A percentile compares a stretch with the other conserved stretches of the same genome.
These are phyloP conservation scores for Stachybotrys elegans DNA, from an alignment of 2,329 filamentous ascomycete genomes.

Conservation along the genomic window DNA sequence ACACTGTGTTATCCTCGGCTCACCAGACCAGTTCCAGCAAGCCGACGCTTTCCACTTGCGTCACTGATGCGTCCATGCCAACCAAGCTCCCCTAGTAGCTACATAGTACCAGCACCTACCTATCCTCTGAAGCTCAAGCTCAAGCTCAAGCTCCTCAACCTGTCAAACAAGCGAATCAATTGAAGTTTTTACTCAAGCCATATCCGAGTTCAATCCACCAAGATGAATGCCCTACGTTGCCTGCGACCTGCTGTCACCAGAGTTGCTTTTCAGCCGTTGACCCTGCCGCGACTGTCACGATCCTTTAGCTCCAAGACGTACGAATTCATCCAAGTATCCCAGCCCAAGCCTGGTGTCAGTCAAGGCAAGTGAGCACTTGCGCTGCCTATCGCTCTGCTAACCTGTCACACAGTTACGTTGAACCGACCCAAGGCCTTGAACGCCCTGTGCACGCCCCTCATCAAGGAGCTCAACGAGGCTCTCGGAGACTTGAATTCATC, in stretches of 20 bases:
- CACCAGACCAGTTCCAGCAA: conserved; percentile 5
- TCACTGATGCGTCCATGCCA: too few species aligned
- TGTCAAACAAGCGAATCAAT: conserved; percentile 8
- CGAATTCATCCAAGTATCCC: conserved; percentile 77
- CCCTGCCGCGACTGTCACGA: conserved; percentile 51
- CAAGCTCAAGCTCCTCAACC: conserved; percentile 7
- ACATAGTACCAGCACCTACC: too few species aligned
- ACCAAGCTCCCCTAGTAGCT: too few species aligned
- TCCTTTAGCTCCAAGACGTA: conserved; percentile 56
- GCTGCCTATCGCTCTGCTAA: conserved; percentile 8
- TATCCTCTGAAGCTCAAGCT: neutral
- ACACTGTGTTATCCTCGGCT: conserved; percentile 22
- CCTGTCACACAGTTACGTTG: conserved; percentile 64
- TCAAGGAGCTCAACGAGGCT: conserved; percentile 80
- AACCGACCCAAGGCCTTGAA: conserved; percentile 95
- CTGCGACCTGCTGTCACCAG: conserved; percentile 51
- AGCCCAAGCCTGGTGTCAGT: conserved; percentile 82
- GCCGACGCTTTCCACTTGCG: conserved; percentile 19
- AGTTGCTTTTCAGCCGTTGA: conserved; percentile 45
- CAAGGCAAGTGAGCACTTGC: conserved; percentile 57
- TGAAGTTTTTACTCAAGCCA: conserved; percentile 2
- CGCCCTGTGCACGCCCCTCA: conserved; percentile 85
- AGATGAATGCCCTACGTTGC: conserved; percentile 51
- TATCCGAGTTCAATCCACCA: conserved; percentile 8
- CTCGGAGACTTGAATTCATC: conserved; percentile 66